Percentiles rank a stretch among this genome's conserved stretches.
Conservation (phyloP, 805 yeast genomes). For the Candida verbasci region DNA sequence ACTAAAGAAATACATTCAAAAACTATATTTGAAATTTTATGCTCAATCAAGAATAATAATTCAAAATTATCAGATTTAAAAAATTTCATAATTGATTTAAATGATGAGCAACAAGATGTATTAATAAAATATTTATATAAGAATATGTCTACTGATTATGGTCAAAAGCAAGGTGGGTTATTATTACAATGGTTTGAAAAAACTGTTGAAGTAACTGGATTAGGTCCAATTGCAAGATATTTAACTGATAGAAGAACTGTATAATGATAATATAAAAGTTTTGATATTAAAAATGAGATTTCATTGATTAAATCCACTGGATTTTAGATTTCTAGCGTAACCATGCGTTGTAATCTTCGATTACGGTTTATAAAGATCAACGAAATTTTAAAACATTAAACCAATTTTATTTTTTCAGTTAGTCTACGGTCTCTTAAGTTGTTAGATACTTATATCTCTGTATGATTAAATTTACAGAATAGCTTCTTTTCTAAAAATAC, state of each 20-base stretch:
- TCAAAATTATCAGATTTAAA: conserved; percentile 64
- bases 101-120: conserved; percentile 64
- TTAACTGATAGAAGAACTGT: conserved; percentile 82
- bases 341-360: too few species aligned
- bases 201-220: conserved; percentile 77
- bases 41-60: conserved; percentile 48
- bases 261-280: conserved; percentile 18
- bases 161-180: conserved; percentile 82
- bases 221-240: conserved; percentile 84
- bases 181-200: conserved; percentile 91
- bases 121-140: conserved; percentile 81
- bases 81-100: conserved; percentile 53
- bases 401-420: too few species aligned
- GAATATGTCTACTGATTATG: conserved; percentile 73
- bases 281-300: too few species aligned
- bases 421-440: too few species aligned
- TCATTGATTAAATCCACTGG: too few species aligned
- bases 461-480: too few species aligned
- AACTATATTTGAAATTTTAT: conserved; percentile 64
- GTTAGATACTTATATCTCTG: too few species aligned
- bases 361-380: too few species aligned
- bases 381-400: too few species aligned
- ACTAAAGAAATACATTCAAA: conserved; percentile 44
- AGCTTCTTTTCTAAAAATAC: too few species aligned
- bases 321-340: too few species aligned